Evolutionary conservation across 1,284 basidiomycete genomes (phyloP), one percentile per base, ranked within the genome.

Genomic region (Cryptococcus depauperatus): DNA sequence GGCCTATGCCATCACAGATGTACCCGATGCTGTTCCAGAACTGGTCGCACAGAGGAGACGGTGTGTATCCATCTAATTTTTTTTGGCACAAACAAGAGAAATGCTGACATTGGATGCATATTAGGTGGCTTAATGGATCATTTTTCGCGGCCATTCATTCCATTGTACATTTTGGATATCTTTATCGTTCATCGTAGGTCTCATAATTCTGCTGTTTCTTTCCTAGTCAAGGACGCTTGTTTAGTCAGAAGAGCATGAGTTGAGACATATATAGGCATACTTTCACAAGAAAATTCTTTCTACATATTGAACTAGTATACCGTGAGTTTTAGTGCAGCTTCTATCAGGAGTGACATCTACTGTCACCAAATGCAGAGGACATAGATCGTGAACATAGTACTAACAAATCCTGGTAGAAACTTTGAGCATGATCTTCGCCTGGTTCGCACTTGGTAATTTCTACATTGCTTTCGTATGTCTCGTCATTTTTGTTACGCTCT

Each of bases 111-210:
- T 38, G 13, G 19, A 22, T 18, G 34, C 21, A 10, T 37, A 7
- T 10, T 34, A 66, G 66, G 39, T 74, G 73, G 73, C 61, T 74
- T 10, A 75, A 74, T 50, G 90, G 90, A 6, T 95, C 90, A 0
- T 93, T 98, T 74, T 97, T 97, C 61, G 92, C 93, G 8, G 85
- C 89, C n/a, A n/a, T n/a, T n/a, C n/a, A n/a, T n/a, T n/a, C n/a
- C n/a, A n/a, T n/a, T n/a, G 76, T 91, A 50, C 87, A 95, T 66
- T 95, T 96, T 69, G 81, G 86, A 58, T 91, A 93, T 62, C 80
- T 96, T 44, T 95, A 95, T 70, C 80, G 89, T 27, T 89, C 85
- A 11, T 83, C 83, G 56, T 69, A 48, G 51, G 66, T 53, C n/a
- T n/a, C n/a, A n/a, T n/a, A n/a, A n/a, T n/a, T n/a, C n/a, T n/a